A percentile compares a stretch with the other conserved stretches of the same genome.
Conservation (phyloP, 2,329 filamentous ascomycete genomes). For the Parastagonospora nodorum region DNA sequence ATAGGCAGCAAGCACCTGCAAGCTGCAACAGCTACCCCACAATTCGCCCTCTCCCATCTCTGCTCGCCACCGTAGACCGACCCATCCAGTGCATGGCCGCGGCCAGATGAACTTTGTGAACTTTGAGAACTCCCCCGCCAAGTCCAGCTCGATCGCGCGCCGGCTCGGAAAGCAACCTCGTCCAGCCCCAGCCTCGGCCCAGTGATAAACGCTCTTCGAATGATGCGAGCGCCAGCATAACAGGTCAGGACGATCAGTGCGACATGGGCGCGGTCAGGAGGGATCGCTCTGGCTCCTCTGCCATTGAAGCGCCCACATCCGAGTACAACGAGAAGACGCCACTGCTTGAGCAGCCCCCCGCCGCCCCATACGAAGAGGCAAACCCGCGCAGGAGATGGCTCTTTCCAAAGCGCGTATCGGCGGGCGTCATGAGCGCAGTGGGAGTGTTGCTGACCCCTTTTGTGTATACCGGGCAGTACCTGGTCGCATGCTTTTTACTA, state of each 20-base stretch:
- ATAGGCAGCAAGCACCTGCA: conserved; percentile 7
- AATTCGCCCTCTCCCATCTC: not conserved
- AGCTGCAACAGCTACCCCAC: conserved; percentile 9
- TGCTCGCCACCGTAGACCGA: not conserved
- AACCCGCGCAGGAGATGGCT: conserved; percentile 50
- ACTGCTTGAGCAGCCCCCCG: conserved; percentile 55
- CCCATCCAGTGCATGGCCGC: conserved; percentile 50
- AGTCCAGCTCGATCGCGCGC: conserved; percentile 59
- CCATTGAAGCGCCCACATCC: conserved; percentile 38
- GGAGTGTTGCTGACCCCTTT: conserved; percentile 79
- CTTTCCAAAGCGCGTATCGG: conserved; percentile 71
- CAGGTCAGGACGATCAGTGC: conserved; percentile 34
- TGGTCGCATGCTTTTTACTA: conserved; percentile 87
- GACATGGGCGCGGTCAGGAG: conserved; percentile 34
- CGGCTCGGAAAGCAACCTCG: conserved; percentile 57
- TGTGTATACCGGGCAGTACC: conserved; percentile 78
- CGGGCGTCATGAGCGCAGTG: conserved; percentile 74
- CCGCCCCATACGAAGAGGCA: conserved; percentile 39
- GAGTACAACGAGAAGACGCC: conserved; percentile 70
- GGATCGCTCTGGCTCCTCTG: conserved; percentile 23
- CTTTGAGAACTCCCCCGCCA: conserved; percentile 62
- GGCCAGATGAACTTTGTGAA: conserved; percentile 90
- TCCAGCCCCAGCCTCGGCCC: conserved; percentile 32
- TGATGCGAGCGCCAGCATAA: conserved; percentile 41
- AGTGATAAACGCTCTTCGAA: conserved; percentile 28